Evolutionary conservation across 2,329 filamentous ascomycete species (phyloP), one percentile per base, ranked within the genome.

Genomic region (Neonectria punicea): DNA sequence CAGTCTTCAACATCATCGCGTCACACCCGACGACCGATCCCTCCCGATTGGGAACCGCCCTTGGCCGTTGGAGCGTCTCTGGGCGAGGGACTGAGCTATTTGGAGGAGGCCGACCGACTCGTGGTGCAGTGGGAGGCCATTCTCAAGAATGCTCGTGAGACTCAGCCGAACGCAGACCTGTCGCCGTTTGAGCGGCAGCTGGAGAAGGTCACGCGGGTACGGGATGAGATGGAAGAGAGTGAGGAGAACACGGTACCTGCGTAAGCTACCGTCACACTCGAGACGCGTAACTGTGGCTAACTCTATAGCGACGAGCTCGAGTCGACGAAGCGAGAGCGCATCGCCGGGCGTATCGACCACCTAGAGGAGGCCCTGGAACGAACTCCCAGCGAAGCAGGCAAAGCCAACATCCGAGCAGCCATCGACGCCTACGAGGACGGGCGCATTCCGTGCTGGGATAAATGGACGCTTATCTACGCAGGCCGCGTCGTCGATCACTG

Each of bases 91-190:
- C 44, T 74, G 4, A 74, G 72, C 10, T 64, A 64, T 2, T 20
- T 74, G 10, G 72, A 74, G 47, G 53, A 69, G 46, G 72, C 72
- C 44, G 68, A 73, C 30, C 65, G 72, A 16, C 61, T 56, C 8
- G 67, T 72, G 0, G 49, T 73, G 20, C 72, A 74, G 50, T 74
- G 72, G 72, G 69, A 74, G 43, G 70, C 69, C 10, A 74, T 74
- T 20, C 34, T 74, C 5, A 59, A 65, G 11, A 72, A 72, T 32
- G 43, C 62, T 4, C 70, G 64, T 8, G 46, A 56, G 58, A 66
- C 49, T 10, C 69, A 74, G 28, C 70, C 72, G 6, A 18, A 30
- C 14, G 70, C 62, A 44, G 65, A 74, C 34, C 28, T 74, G n/a
- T 73, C 71, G 4, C 28, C 70, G 5, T 65, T 74, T n/a, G 63